These are phyloP conservation scores for Pyrenula massariospora DNA, from an alignment of 495 filamentous ascomycete genomes.

Conservation along the genomic window DNA sequence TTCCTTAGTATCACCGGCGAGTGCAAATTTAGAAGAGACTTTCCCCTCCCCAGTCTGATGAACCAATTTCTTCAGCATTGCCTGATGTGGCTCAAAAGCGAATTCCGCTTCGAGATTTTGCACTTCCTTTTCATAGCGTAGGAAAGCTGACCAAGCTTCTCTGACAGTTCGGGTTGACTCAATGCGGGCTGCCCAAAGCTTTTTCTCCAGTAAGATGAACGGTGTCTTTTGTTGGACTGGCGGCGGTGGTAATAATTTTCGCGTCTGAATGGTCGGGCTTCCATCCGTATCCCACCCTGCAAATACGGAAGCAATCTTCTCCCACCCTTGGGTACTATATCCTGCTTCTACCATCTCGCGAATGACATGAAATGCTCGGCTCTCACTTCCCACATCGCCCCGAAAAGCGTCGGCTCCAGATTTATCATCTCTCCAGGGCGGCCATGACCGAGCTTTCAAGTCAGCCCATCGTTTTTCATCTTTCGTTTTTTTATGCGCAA, in stretches of 20 bases:
- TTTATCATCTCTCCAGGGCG: constrained; percentile 57
- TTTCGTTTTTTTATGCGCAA: constrained; percentile 50
- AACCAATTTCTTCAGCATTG: constrained; percentile 51
- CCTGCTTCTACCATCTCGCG: constrained; percentile 53
- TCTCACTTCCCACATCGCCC: constrained; percentile 41
- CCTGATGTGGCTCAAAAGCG: constrained; percentile 8
- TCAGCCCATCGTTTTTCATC: constrained; percentile 45
- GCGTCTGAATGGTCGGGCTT: constrained; percentile 59
- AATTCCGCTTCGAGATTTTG: background rate
- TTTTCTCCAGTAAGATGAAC: constrained; percentile 8
- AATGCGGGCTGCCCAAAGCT: constrained; percentile 50
- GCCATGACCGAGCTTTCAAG: constrained; percentile 54
- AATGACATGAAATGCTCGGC: constrained; percentile 45
- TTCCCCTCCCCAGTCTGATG: constrained; percentile 20
- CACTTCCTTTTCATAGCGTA: constrained; percentile 32
- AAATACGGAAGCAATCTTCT: constrained; percentile 40
- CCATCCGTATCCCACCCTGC: constrained; percentile 58
- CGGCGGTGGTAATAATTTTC: constrained; percentile 22
- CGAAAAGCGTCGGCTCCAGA: constrained; percentile 45
- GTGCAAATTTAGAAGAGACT: constrained; percentile 12
- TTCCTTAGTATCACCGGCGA: constrained; percentile 53
- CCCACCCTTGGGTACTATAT: constrained; percentile 43
- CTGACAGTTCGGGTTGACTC: constrained; percentile 53
- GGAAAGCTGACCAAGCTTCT: constrained; percentile 63
- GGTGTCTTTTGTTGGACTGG: constrained; percentile 1